Evolutionary conservation across 2,329 filamentous ascomycete species (phyloP), one percentile per base, ranked within the genome.

Genomic region (Sporothrix sp.): DNA sequence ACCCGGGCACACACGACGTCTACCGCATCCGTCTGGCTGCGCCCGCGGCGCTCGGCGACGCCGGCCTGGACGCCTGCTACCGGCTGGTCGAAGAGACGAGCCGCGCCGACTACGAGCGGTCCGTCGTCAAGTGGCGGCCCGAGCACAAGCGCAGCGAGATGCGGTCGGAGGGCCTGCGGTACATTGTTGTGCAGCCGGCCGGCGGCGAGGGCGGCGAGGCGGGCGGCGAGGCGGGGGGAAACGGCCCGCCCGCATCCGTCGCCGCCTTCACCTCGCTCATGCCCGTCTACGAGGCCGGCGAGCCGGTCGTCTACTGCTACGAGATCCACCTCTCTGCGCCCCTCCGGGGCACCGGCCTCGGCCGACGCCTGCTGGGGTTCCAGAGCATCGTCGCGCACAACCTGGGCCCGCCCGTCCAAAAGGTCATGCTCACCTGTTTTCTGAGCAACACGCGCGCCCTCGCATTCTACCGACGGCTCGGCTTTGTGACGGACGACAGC

Each of bases 391-490:
- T 81, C 4, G 84, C 78, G 7, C 56, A 64, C 20, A 72, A 72
- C 49, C 73, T 82, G 20, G 50, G 43, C 13, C 68, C 72, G 2
- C 69, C 70, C 1, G 70, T 84, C 40, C 64, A 69, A 20, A 87
- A 87, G 65, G 71, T 80, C 40, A 89, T 89, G 85, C 68, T 89
- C 59, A 87, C 84, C 1, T 85, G 84, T 60, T 88, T 87, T 60
- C 64, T 73, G 47, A 71, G 71, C 54, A 89, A 89, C 60, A 57
- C 65, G 28, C 64, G 65, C 2, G 85, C 75, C 0, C 65, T 75
- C 36, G 60, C 57, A 3, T 84, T 87, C 58, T 89, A 89, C 64
- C 63, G 69, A 42, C 75, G 69, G 54, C 62, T 79, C 11, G 84
- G 83, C 0, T 83, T 78, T 59, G 64, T 56, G 33, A 69, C 65